Conservation (phyloP, 225 moss, liverwort and hornwort species). For the Bryoerythrophyllum caledonicum region DNA sequence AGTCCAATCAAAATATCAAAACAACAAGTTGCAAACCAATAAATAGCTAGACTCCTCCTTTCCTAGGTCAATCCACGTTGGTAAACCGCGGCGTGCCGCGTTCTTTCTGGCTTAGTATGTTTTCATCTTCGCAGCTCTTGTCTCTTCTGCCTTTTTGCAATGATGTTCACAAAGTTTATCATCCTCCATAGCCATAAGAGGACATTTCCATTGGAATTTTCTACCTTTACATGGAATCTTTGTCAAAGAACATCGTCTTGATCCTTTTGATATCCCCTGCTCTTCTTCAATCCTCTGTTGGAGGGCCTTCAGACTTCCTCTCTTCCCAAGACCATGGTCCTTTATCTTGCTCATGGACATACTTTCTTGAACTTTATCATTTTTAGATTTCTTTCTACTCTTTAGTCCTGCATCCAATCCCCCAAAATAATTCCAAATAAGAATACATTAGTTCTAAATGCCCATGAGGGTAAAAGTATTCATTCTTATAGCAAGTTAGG, state of each 20-base stretch:
- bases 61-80: no score
- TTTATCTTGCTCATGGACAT: neutral
- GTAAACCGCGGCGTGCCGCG: no score
- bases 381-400: neutral
- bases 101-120: no score
- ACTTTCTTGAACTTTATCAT: neutral
- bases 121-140: no score
- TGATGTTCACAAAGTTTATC: no score
- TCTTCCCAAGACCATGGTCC: neutral
- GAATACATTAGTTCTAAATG: fast-evolving
- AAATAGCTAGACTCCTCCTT: no score
- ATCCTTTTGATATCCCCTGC: neutral
- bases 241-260: neutral
- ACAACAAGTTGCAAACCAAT: no score
- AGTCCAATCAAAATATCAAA: no score
- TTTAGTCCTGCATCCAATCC: neutral
- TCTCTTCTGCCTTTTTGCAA: no score
- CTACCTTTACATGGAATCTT: fast-evolving
- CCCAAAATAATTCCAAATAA: no score
- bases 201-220: neutral
- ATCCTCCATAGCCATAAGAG: neutral
- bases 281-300: neutral
- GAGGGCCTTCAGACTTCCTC: neutral
- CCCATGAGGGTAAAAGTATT: no score
- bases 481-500: no score